Evolutionary conservation across 345 rosid species (phyloP), one percentile per base, ranked within the genome.

Genomic region (Gossypium sturtianum): DNA sequence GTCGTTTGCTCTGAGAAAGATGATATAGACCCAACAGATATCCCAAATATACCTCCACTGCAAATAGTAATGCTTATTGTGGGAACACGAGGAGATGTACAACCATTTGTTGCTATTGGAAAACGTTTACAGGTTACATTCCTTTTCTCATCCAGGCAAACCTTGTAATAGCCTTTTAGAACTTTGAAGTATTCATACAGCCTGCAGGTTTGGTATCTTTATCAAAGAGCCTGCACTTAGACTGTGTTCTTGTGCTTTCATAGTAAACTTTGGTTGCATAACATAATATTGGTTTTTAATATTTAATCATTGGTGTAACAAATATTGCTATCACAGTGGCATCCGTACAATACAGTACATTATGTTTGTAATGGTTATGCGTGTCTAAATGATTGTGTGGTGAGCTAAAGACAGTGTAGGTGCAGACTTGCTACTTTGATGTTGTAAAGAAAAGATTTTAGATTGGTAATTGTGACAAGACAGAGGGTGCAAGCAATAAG

Each of bases 41-140:
- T 80, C 83, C 91, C 80, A 57, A 80, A 82, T 75, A 83, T 90
- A 70, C 73, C 73, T 70, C 99, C 98, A 70, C 64, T 91, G 87
- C 91, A 88, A 72, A 86, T 89, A 71, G 89, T 83, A 7, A 86
- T 87, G 83, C 88, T 85, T 2, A 88, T 84, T 78, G 97, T 89
- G 53, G 97, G 97, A 16, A 92, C 97, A 1, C 97, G 95, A 17
- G 97, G 97, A 38, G 97, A 92, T 83, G 97, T 90, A 80, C 97
- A 92, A 72, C 95, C 97, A 73, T 92, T 92, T 87, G 81, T 87
- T 85, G 97, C 97, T 2, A 92, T 92, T 57, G 97, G 90, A 47
- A 92, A 90, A 86, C 84, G 87, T 44, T 83, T 92, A 74, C 97
- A 92, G 97, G 97, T 92, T 69, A 8, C 11, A 51, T 27, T 16